phyloP scores from a whole-genome alignment of 805 yeast species.

The Cephaloascus albidus region DNA sequence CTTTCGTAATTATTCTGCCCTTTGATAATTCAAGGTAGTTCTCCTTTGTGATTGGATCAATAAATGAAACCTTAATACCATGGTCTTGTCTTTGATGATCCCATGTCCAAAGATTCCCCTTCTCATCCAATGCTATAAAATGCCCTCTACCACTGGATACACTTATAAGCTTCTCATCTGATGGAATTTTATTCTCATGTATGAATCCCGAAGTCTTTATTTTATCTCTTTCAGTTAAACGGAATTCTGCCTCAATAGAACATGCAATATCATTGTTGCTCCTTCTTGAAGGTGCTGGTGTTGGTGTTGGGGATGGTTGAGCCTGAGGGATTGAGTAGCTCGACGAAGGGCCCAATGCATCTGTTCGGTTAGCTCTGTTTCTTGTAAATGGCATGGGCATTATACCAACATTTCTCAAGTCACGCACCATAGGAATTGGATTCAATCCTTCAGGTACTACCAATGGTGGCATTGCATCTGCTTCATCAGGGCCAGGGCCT shows the following conservation, averaged over 20 bases:
- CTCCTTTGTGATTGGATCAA: constrained; percentile 8
- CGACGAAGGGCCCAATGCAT: neutral
- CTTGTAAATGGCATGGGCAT: neutral
- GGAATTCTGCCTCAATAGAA: neutral
- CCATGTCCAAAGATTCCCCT: constrained; percentile 51
- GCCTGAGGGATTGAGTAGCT: neutral
- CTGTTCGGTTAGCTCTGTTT: neutral
- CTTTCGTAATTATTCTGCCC: constrained; percentile 27
- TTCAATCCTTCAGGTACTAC: neutral
- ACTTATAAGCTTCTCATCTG: constrained; percentile 26
- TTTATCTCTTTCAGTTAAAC: neutral
- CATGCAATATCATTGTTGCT: no score
- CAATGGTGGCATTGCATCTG: neutral
- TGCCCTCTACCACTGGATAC: constrained; percentile 59
- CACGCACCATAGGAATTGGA: neutral
- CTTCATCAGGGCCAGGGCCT: neutral
- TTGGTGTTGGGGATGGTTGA: neutral
- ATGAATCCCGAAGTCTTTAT: constrained; percentile 9
- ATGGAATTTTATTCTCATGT: constrained; percentile 12
- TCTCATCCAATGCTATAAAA: constrained; percentile 47
- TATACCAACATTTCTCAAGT: neutral
- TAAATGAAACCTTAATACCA: constrained; percentile 37
- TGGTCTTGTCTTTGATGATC: constrained; percentile 30
- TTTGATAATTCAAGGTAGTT: constrained; percentile 5
- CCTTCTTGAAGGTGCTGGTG: neutral